Conservation (phyloP, 139 green algal genomes). For the Spirogloea muscicola region DNA sequence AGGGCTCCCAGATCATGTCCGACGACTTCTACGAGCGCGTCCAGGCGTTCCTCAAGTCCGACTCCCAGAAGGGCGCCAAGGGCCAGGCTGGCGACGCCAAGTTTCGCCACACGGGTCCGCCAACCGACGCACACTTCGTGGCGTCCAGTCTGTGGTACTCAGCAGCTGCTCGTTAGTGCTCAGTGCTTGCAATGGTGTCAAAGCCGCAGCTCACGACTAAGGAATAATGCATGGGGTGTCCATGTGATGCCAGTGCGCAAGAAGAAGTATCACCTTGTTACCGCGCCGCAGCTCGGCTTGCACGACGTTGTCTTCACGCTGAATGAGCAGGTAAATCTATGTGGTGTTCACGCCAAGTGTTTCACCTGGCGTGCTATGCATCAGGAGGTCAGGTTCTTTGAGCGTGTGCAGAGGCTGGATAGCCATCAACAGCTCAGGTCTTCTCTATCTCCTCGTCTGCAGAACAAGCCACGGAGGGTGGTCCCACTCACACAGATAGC, state of each 20-base stretch:
- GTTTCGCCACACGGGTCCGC: slow-evolving; percentile 21
- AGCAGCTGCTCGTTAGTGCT: too few species aligned
- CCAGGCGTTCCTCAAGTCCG: background rate
- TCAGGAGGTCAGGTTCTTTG: too few species aligned
- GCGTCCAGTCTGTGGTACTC: too few species aligned
- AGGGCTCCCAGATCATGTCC: slow-evolving; percentile 6
- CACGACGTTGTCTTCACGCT: slow-evolving; percentile 1
- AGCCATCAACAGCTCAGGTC: background rate
- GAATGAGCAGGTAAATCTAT: slow-evolving; percentile 25
- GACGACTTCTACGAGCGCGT: slow-evolving; percentile 16
- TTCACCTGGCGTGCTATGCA: too few species aligned
- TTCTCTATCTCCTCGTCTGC: background rate
- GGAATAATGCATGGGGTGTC: too few species aligned
- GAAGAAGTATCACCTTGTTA: slow-evolving; percentile 27
- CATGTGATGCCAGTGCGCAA: too few species aligned
- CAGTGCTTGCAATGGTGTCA: too few species aligned
- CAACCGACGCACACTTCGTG: too few species aligned
- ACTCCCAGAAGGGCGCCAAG: slow-evolving; percentile 22
- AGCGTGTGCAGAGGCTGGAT: background rate
- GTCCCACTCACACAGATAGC: slow-evolving; percentile 1
- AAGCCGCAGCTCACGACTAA: too few species aligned
- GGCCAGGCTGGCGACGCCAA: slow-evolving; percentile 15
- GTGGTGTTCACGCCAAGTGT: too few species aligned
- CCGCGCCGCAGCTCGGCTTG: background rate
- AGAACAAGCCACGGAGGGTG: slow-evolving; percentile 5